Evolutionary conservation across 352 stramenopile species (phyloP), one percentile per base, ranked within the genome.

Genomic region (Chrysophaeum taylorii): DNA sequence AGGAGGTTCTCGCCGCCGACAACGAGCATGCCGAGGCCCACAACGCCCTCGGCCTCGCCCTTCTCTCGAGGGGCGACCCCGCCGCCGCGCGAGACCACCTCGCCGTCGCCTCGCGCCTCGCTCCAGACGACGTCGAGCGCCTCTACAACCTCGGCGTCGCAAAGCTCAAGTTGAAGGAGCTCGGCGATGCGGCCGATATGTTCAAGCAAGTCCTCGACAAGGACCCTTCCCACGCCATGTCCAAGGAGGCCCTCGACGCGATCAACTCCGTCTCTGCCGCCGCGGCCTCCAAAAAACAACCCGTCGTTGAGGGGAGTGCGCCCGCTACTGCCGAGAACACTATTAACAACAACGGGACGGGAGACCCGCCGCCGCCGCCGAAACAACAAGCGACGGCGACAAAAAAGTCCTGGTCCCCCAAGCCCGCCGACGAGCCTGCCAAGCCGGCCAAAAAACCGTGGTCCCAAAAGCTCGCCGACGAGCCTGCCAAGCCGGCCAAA

Each of bases 121-220:
- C 45, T 16, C 45, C 45, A 16, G 45, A 4, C 45, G 45, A 54
- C 45, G 21, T 4, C 12, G 45, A 54, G 12, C 41, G 67, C 27
- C 21, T 69, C 45, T 72, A 72, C 68, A 60, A 72, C 68, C 25
- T 72, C 31, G 68, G 48, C 35, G 50, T 72, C 29, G 25, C 27
- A 12, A 48, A 45, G 36, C 43, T 69, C 12, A 72, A 72, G 36
- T 16, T 16, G 38, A 54, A 41, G 25, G 25, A 69, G 1, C 29
- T 69, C 18, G 12, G 29, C 12, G 50, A 18, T 16, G 68, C 68
- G 4, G 45, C 9, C 7, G 7, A 4, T 4, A 7, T 4, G 5
- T 27, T 54, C 12, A 7, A 23, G 23, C 7, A 7, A 4, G 21
- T 54, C 45, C 45, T 54, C 45, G 45, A 16, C 7, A 7, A 7